phyloP scores from a whole-genome alignment of 768 basidiomycete genomes.

The Suillus subluteus region DNA sequence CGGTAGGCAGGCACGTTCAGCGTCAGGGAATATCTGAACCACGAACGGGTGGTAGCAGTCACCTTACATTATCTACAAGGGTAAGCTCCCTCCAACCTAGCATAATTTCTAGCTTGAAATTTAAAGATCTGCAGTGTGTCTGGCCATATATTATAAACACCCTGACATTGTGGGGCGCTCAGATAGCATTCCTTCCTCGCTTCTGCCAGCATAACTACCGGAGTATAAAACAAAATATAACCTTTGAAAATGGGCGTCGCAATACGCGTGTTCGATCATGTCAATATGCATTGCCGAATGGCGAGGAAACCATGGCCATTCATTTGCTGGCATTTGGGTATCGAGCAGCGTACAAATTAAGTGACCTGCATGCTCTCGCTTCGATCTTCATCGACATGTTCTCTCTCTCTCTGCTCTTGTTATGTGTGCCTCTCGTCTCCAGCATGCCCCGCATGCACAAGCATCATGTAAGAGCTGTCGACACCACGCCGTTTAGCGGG shows the following conservation, averaged over 20 bases:
- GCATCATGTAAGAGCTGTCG: conserved; percentile 9
- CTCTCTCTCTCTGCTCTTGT: conserved; percentile 13
- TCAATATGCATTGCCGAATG: background rate
- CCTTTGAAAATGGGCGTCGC: background rate
- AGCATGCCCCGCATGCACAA: conserved; percentile 8
- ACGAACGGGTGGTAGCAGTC: background rate
- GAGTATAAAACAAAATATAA: background rate
- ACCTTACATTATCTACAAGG: background rate
- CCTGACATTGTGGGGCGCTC: background rate
- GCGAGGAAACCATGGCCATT: background rate
- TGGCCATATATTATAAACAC: background rate
- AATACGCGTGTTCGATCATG: background rate
- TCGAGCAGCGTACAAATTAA: background rate
- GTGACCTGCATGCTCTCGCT: background rate
- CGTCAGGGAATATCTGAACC: background rate
- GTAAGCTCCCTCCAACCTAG: background rate
- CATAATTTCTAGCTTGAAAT: background rate
- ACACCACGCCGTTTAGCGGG: conserved; percentile 41
- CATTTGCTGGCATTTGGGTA: background rate
- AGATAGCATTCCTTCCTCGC: background rate
- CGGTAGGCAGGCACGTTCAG: background rate
- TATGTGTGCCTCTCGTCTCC: conserved; percentile 26
- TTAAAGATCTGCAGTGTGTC: background rate
- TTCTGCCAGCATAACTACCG: background rate
- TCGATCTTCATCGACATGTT: conserved; percentile 2